Percentiles rank a stretch among this genome's conserved stretches.
Conservation (phyloP, 1,284 basidiomycete species). For the Grifola frondosa region DNA sequence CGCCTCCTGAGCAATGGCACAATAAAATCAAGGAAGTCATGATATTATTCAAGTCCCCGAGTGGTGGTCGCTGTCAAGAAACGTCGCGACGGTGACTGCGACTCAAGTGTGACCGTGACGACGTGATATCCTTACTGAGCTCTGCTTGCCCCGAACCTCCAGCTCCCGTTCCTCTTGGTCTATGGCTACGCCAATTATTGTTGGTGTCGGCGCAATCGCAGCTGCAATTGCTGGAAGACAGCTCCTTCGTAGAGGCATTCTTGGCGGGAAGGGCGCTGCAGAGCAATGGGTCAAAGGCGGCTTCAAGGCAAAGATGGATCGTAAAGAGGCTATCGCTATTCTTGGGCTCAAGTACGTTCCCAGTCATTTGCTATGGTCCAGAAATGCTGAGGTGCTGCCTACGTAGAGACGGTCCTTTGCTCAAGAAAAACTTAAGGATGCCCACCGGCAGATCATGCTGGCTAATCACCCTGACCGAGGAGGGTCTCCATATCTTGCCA, state of each 20-base stretch:
- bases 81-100: too few relatives aligned
- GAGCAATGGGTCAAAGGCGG: constrained; percentile 93
- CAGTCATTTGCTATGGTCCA: constrained; percentile 11
- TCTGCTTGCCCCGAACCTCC: constrained; percentile 8
- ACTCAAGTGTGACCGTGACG: background rate
- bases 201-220: constrained; percentile 79
- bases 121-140: background rate
- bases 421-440: constrained; percentile 83
- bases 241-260: constrained; percentile 55
- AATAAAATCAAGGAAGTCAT: background rate
- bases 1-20: too few relatives aligned
- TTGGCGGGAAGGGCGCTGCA: constrained; percentile 60
- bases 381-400: background rate
- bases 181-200: constrained; percentile 75
- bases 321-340: constrained; percentile 88
- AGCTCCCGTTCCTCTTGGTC: constrained; percentile 4
- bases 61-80: too few relatives aligned
- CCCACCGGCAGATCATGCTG: constrained; percentile 90
- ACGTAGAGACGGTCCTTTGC: constrained; percentile 69
- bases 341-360: constrained; percentile 85
- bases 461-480: constrained; percentile 97
- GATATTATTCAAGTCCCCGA: background rate
- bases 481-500: constrained; percentile 95
- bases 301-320: constrained; percentile 95
- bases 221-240: constrained; percentile 79